A percentile compares a stretch with the other conserved stretches of the same genome.
These are phyloP conservation scores for Arthroderma sp. DNA, from an alignment of 2,329 filamentous ascomycete genomes.

Conservation along the genomic window DNA sequence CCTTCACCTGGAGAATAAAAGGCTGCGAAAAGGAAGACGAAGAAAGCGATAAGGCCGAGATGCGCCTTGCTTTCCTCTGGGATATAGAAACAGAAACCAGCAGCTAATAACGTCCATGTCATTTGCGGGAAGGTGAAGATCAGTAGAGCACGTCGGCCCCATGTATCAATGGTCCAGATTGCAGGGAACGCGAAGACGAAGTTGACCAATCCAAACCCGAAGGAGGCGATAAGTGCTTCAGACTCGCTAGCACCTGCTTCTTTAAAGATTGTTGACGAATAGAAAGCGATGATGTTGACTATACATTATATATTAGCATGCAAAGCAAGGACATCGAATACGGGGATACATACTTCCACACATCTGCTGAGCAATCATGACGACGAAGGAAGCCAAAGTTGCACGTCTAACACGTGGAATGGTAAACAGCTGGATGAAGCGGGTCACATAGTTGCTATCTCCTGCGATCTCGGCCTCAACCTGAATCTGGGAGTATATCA, in stretches of 20 bases:
- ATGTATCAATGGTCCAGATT: slow-evolving; percentile 56
- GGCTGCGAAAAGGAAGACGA: slow-evolving; percentile 53
- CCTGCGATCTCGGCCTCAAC: slow-evolving; percentile 34
- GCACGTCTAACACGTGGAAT: slow-evolving; percentile 44
- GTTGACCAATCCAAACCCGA: slow-evolving; percentile 54
- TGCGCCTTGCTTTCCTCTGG: slow-evolving; percentile 32
- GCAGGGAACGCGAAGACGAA: slow-evolving; percentile 55
- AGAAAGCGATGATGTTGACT: slow-evolving; percentile 64
- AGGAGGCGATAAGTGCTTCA: slow-evolving; percentile 49
- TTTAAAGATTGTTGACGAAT: slow-evolving; percentile 48
- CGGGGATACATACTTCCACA: slow-evolving; percentile 36
- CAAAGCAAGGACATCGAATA: slow-evolving; percentile 21
- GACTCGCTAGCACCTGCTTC: slow-evolving; percentile 46
- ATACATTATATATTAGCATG: background rate
- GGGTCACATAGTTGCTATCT: slow-evolving; percentile 46
- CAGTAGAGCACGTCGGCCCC: slow-evolving; percentile 49
- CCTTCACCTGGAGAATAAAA: slow-evolving; percentile 57
- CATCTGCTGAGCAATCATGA: slow-evolving; percentile 70
- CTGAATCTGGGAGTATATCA: slow-evolving; percentile 44
- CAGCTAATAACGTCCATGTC: slow-evolving; percentile 54
- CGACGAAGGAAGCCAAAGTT: slow-evolving; percentile 61
- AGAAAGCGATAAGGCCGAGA: slow-evolving; percentile 46
- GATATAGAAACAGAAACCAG: slow-evolving; percentile 49
- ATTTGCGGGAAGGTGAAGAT: slow-evolving; percentile 57
- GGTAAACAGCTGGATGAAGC: slow-evolving; percentile 44